Evolutionary conservation across 495 filamentous ascomycete species (phyloP), one percentile per base, ranked within the genome.

Genomic region (Hypoxylon subgilvum): DNA sequence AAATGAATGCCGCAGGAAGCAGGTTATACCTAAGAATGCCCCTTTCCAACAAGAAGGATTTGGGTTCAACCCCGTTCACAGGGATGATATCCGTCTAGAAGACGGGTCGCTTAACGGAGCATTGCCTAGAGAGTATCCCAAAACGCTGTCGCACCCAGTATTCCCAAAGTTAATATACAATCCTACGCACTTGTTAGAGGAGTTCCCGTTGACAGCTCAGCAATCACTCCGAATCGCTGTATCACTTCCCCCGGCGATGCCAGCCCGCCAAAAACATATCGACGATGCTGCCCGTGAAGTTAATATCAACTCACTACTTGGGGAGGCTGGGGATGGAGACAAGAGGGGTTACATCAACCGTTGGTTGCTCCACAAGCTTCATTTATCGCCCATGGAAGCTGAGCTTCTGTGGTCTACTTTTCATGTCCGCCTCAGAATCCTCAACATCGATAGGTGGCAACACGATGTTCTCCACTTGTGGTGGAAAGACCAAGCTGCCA

Each of bases 351-450:
- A 66, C 48, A 73, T 80, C 59, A 79, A 78, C 53, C 69, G 72
- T 40, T 80, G 77, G 77, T 61, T 80, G 3, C 70, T 79, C 22
- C 75, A 79, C 58, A 68, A 73, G 10, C 69, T 80, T 42, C 72
- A 76, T 16, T 60, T 70, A n/a, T 73, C 68, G 6, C 72, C 74
- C 1, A 55, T 79, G 63, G 74, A 79, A 61, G 73, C 68, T 3
- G 72, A 75, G 59, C 66, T 79, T 6, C 57, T 78, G 23, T 69
- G 74, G 47, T 66, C 71, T 16, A 68, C 72, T 5, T 74, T 74
- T 23, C 65, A 71, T 34, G 44, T 39, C 13, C 52, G 36, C 10
- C 62, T 77, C 34, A 69, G 61, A 39, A 71, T 78, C 21, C 58
- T 67, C 13, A 74, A 78, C 47, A 41, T 70, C 7, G 64, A 74